Conservation (phyloP, 345 rosid genomes). For the Citrus trifoliata region DNA sequence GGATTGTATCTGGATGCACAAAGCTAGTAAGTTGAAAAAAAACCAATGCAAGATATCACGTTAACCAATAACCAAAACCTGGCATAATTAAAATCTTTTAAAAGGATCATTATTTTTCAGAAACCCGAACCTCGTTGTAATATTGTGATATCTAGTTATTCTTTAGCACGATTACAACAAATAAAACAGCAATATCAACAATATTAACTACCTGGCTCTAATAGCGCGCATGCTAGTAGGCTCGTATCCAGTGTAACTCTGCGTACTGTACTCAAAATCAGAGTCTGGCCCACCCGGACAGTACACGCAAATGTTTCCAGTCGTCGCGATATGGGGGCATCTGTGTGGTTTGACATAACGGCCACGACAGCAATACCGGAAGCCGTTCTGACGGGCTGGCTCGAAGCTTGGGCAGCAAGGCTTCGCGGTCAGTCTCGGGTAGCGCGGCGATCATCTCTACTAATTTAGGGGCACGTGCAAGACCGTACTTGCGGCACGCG, state of each 20-base stretch:
- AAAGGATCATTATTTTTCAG: too few relatives aligned
- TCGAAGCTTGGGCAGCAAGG: slow-evolving; percentile 92
- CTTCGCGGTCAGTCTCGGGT: slow-evolving; percentile 85
- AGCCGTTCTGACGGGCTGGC: slow-evolving; percentile 97
- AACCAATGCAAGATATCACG: background rate
- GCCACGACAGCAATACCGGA: slow-evolving; percentile 98
- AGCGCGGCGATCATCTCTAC: slow-evolving; percentile 99
- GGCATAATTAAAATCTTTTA: background rate
- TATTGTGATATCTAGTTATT: background rate
- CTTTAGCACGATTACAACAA: background rate
- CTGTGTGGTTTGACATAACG: slow-evolving; percentile 98
- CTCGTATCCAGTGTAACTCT: slow-evolving; percentile 98
- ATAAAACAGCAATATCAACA: background rate
- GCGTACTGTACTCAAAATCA: slow-evolving; percentile 97
- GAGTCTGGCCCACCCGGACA: slow-evolving; percentile 99
- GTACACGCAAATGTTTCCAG: slow-evolving; percentile 95
- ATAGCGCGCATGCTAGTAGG: slow-evolving; percentile 99
- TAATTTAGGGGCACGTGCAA: slow-evolving; percentile 88
- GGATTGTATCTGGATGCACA: slow-evolving; percentile 73
- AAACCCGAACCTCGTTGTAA: too few relatives aligned
- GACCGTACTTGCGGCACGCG: slow-evolving; percentile 93
- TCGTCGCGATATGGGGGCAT: slow-evolving; percentile 96
- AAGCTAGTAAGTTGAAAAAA: background rate
- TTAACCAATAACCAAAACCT: background rate
- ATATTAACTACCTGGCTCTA: slow-evolving; percentile 74